Conservation (phyloP, 176 grass and related monocot species). For the Triticum timopheevii region DNA sequence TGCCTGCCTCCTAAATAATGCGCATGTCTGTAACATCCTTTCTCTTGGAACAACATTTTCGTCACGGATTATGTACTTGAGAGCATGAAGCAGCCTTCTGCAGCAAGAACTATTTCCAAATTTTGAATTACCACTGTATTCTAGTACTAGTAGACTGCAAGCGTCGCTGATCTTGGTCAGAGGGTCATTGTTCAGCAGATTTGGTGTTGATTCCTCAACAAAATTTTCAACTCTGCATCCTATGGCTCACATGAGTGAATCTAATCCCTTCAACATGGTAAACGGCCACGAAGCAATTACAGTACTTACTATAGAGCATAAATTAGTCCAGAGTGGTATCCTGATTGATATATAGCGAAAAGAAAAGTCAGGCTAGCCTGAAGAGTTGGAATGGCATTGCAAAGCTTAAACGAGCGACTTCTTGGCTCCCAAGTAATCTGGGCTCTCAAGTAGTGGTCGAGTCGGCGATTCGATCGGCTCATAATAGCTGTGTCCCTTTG, state of each 20-base stretch:
- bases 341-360: not conserved
- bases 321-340: not conserved
- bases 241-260: too few relatives aligned
- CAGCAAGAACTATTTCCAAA: not conserved
- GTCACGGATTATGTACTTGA: not conserved
- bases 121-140: not conserved
- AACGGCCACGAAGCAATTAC: too few relatives aligned
- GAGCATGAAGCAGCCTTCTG: not conserved
- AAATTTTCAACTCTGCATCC: too few relatives aligned
- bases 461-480: too few relatives aligned
- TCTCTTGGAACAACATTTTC: not conserved
- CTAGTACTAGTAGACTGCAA: not conserved
- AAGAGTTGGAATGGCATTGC: not conserved
- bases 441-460: too few relatives aligned
- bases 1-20: not conserved
- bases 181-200: not conserved
- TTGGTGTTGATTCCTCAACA: not conserved
- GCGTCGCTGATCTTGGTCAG: too few relatives aligned
- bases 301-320: too few relatives aligned
- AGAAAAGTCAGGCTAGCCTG: not conserved
- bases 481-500: too few relatives aligned
- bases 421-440: too few relatives aligned
- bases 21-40: constrained; percentile 18
- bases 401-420: not conserved
- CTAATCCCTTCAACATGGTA: too few relatives aligned